Conservation (phyloP, 495 filamentous ascomycete species). For the Apiosordaria backusii region DNA sequence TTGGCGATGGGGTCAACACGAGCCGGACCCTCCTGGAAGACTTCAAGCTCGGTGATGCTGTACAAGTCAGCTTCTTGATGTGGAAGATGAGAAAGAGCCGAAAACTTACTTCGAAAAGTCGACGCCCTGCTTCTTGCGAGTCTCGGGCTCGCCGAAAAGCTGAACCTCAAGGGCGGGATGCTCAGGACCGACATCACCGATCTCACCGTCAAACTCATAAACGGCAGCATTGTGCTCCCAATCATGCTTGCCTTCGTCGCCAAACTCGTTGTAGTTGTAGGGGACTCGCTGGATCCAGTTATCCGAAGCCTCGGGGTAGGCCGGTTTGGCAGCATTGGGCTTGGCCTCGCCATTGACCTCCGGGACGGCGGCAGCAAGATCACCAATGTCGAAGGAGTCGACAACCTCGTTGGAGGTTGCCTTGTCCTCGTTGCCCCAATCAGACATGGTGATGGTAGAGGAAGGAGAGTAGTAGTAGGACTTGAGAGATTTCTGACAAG, state of each 20-base stretch:
- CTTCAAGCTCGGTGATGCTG: slow-evolving; percentile 55
- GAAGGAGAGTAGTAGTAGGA: neutral
- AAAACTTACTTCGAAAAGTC: slow-evolving; percentile 47
- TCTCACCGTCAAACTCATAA: slow-evolving; percentile 85
- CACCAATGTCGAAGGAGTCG: slow-evolving; percentile 17
- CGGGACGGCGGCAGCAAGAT: neutral
- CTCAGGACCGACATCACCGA: slow-evolving; percentile 76
- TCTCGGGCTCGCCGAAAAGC: slow-evolving; percentile 59
- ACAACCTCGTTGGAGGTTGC: neutral
- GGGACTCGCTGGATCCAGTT: slow-evolving; percentile 53
- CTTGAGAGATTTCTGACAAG: neutral
- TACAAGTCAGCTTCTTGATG: slow-evolving; percentile 18
- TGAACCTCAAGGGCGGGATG: slow-evolving; percentile 62
- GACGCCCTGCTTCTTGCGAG: slow-evolving; percentile 38
- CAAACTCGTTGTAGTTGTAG: slow-evolving; percentile 54
- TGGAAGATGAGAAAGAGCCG: neutral
- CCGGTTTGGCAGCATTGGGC: neutral
- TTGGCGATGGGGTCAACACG: slow-evolving; percentile 53
- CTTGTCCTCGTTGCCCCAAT: slow-evolving; percentile 15
- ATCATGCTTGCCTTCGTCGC: slow-evolving; percentile 22
- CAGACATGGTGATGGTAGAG: slow-evolving; percentile 29
- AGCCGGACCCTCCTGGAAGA: slow-evolving; percentile 56
- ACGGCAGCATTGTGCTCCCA: slow-evolving; percentile 51
- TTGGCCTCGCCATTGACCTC: neutral
- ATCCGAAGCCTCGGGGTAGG: slow-evolving; percentile 17